These are phyloP conservation scores for Ophiostoma triangulosporum DNA, from an alignment of 2,329 filamentous ascomycete genomes.

Conservation along the genomic window DNA sequence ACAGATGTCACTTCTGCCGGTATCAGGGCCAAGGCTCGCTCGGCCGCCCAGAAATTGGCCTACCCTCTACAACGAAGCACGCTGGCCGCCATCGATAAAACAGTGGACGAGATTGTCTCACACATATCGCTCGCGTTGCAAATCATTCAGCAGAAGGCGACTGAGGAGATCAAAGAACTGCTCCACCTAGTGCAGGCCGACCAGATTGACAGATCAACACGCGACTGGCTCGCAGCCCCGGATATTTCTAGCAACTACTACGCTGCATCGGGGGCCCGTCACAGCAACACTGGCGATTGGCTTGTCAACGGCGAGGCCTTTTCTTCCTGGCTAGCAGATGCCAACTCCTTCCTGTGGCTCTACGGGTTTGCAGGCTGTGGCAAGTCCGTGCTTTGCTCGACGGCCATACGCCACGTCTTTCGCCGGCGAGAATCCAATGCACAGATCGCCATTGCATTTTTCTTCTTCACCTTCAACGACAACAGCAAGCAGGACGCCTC, in stretches of 20 bases:
- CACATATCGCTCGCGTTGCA: too few species aligned
- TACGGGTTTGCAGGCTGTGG: slow-evolving; percentile 26
- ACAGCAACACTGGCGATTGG: slow-evolving; percentile 22
- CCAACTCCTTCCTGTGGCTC: slow-evolving; percentile 26
- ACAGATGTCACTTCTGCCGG: too few species aligned
- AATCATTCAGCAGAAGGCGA: too few species aligned
- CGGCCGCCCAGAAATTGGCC: too few species aligned
- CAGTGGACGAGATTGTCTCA: too few species aligned
- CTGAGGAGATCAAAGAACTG: too few species aligned
- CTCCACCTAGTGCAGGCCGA: too few species aligned
- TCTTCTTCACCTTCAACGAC: slow-evolving; percentile 29
- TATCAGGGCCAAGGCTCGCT: too few species aligned
- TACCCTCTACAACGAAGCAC: too few species aligned
- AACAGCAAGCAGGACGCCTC: slow-evolving; percentile 19
- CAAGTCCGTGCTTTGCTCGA: slow-evolving; percentile 27
- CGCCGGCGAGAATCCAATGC: slow-evolving; percentile 10
- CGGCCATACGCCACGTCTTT: slow-evolving; percentile 20
- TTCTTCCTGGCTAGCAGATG: slow-evolving; percentile 17
- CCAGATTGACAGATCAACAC: too few species aligned
- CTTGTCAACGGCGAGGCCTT: slow-evolving; percentile 17
- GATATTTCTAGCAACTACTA: not conserved
- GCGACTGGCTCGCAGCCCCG: not conserved
- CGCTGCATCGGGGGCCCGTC: not conserved
- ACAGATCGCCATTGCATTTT: slow-evolving; percentile 22
- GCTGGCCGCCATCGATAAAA: too few species aligned